These are phyloP conservation scores for Daedaleopsis nitida DNA, from an alignment of 768 basidiomycete species.

Conservation along the genomic window DNA sequence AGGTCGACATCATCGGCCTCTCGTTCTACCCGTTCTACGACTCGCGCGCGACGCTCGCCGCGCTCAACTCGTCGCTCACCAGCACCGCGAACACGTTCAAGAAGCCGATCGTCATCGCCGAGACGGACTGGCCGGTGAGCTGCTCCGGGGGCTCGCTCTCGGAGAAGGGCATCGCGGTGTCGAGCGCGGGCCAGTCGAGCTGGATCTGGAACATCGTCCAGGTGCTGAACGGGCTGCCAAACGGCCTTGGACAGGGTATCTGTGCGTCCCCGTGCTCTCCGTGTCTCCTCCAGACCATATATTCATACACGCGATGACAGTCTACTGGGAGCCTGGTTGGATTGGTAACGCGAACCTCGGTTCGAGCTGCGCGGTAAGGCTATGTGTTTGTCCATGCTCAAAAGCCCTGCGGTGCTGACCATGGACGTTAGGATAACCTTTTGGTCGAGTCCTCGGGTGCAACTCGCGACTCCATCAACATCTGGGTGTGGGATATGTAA, in stretches of 20 bases:
- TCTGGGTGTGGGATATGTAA: constrained; percentile 19
- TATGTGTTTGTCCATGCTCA: constrained; percentile 15
- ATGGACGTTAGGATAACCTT: constrained; percentile 41
- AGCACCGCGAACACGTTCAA: constrained; percentile 48
- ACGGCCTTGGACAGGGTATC: constrained; percentile 39
- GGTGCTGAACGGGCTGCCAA: constrained; percentile 42
- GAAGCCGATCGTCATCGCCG: constrained; percentile 64
- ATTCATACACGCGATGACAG: constrained; percentile 7
- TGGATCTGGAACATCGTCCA: constrained; percentile 53
- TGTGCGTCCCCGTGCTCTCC: constrained; percentile 24
- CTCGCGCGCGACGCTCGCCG: constrained; percentile 53
- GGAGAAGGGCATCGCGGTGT: constrained; percentile 48
- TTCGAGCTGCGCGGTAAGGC: constrained; percentile 24
- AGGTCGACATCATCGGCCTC: constrained; percentile 62
- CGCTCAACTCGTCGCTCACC: constrained; percentile 52
- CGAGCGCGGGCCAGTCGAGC: constrained; percentile 51
- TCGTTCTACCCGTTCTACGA: constrained; percentile 70
- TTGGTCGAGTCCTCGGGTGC: constrained; percentile 49
- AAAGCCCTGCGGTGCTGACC: not conserved
- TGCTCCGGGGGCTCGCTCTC: constrained; percentile 50
- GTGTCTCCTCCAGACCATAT: not conserved
- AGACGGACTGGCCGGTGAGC: constrained; percentile 62
- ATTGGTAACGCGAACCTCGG: constrained; percentile 51
- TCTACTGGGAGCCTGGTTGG: constrained; percentile 70
- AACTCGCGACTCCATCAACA: constrained; percentile 30